Percentiles rank a stretch among this genome's conserved stretches.
phyloP scores from a whole-genome alignment of 768 basidiomycete species.

The Cystofilobasidium capitatum region DNA sequence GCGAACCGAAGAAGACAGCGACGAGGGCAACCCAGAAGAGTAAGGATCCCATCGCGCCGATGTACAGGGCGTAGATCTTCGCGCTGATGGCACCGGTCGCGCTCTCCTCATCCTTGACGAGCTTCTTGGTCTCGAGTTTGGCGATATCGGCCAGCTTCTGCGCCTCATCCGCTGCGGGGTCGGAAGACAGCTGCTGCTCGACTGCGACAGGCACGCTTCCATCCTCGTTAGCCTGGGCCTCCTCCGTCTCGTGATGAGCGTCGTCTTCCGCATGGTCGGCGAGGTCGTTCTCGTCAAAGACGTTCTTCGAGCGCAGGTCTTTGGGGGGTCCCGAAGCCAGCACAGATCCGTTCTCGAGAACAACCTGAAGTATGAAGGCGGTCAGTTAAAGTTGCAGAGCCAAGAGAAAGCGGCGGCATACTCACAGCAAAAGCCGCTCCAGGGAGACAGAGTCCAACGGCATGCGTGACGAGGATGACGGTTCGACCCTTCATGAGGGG shows the following conservation, averaged over 20 bases:
- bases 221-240: background rate
- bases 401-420: background rate
- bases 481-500: slow-evolving; percentile 67
- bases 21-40: slow-evolving; percentile 36
- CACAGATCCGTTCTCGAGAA: slow-evolving; percentile 18
- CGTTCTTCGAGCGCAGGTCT: background rate
- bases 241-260: background rate
- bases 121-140: slow-evolving; percentile 19
- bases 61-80: background rate
- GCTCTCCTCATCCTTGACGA: slow-evolving; percentile 19
- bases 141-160: background rate
- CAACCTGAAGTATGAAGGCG: background rate
- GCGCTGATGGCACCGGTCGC: background rate
- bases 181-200: background rate
- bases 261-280: slow-evolving; percentile 16
- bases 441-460: slow-evolving; percentile 37
- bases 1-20: slow-evolving; percentile 33
- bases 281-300: slow-evolving; percentile 10
- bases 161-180: slow-evolving; percentile 9
- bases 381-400: background rate
- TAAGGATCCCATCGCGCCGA: slow-evolving; percentile 5
- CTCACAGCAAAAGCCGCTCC: slow-evolving; percentile 35
- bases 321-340: slow-evolving; percentile 3
- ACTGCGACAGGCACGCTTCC: background rate
- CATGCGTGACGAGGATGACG: slow-evolving; percentile 57